Evolutionary conservation across 177 flowering plant genomes (phyloP).

Genomic region (Vitis hybrid): DNA sequence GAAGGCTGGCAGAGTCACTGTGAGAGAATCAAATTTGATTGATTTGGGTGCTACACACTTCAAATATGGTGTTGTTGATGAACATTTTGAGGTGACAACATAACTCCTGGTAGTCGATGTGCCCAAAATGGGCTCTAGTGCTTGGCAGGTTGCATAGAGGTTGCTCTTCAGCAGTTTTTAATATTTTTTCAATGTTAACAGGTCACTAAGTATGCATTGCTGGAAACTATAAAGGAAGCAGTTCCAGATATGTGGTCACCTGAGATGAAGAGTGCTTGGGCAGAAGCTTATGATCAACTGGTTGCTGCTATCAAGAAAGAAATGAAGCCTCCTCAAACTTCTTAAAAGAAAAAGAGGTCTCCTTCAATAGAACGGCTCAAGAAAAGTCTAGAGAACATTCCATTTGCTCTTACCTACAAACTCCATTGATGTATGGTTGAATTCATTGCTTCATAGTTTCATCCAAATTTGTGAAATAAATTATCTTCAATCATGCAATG

Average conservation of each 20-base stretch:
- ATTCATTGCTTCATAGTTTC: too few species aligned
- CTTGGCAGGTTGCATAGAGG: too few species aligned
- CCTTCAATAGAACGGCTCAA: too few species aligned
- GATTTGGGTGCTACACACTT: slow-evolving; percentile 68
- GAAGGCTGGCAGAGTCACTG: slow-evolving; percentile 70
- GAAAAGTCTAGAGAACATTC: too few species aligned
- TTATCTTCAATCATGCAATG: too few species aligned
- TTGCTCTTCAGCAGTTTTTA: too few species aligned
- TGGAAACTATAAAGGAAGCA: slow-evolving; percentile 83
- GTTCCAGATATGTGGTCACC: slow-evolving; percentile 87
- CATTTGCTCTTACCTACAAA: too few species aligned
- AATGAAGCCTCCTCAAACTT: slow-evolving; percentile 48
- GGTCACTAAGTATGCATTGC: slow-evolving; percentile 67
- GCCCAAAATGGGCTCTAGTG: too few species aligned
- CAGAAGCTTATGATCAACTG: slow-evolving; percentile 70
- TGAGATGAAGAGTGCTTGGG: slow-evolving; percentile 86
- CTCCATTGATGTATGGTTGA: too few species aligned
- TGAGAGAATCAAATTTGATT: slow-evolving; percentile 62
- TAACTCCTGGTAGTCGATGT: too few species aligned
- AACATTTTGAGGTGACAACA: slow-evolving; percentile 73
- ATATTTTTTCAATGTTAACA: slow-evolving; percentile 1
- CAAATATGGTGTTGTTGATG: slow-evolving; percentile 66
- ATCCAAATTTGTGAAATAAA: too few species aligned
- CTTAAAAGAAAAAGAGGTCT: too few species aligned
- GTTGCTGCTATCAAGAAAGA: slow-evolving; percentile 68